Evolutionary conservation across 2,329 filamentous ascomycete genomes (phyloP).

Genomic region (Amylocarpus encephaloides): DNA sequence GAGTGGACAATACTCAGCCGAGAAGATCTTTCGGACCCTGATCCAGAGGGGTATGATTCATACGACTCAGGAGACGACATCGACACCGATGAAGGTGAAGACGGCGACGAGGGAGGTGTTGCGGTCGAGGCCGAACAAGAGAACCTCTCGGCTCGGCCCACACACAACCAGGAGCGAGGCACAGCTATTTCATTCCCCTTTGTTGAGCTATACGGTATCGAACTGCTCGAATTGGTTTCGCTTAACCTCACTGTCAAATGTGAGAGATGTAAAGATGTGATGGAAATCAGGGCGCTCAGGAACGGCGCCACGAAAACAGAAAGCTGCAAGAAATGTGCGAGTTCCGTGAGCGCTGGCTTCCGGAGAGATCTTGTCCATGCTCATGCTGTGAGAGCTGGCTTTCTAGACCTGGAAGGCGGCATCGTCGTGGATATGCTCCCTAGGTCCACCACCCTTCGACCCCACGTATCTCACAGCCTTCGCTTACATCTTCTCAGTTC

Average conservation of each 20-base stretch:
- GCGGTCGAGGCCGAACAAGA: slow-evolving; percentile 32
- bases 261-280: slow-evolving; percentile 66
- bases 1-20: slow-evolving; percentile 56
- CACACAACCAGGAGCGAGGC: slow-evolving; percentile 49
- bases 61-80: slow-evolving; percentile 38
- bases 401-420: slow-evolving; percentile 70
- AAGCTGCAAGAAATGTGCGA: slow-evolving; percentile 55
- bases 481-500: slow-evolving; percentile 42
- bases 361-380: slow-evolving; percentile 66
- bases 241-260: slow-evolving; percentile 71
- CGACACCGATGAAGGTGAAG: slow-evolving; percentile 26
- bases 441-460: slow-evolving; percentile 39
- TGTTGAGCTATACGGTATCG: slow-evolving; percentile 70
- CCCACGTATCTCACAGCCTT: not conserved
- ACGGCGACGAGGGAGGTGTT: slow-evolving; percentile 34
- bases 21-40: slow-evolving; percentile 41
- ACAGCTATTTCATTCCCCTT: slow-evolving; percentile 75
- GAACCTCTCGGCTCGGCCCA: slow-evolving; percentile 4
- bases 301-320: slow-evolving; percentile 45
- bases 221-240: slow-evolving; percentile 62
- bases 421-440: slow-evolving; percentile 70
- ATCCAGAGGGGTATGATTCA: slow-evolving; percentile 38
- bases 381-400: slow-evolving; percentile 68
- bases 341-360: slow-evolving; percentile 47
- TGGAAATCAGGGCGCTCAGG: slow-evolving; percentile 62